These are phyloP conservation scores for Rubroboletus satanas DNA, from an alignment of 768 basidiomycete genomes.

Conservation along the genomic window DNA sequence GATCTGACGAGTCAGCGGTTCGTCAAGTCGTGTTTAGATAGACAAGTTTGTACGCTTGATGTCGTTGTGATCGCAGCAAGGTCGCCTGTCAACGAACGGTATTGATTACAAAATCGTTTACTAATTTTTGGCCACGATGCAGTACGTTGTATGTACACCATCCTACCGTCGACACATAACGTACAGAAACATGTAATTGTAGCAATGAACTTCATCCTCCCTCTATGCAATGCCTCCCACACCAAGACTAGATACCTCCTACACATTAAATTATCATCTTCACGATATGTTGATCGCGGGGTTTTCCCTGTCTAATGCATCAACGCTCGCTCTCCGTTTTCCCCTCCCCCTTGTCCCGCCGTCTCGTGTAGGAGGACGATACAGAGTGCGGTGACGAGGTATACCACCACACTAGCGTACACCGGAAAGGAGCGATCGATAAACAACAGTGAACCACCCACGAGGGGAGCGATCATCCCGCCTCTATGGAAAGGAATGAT, in stretches of 20 bases:
- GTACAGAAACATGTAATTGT: not conserved
- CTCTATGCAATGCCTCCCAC: not conserved
- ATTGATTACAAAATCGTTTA: too few relatives aligned
- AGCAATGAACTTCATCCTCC: not conserved
- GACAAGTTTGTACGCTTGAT: too few relatives aligned
- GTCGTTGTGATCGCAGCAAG: too few relatives aligned
- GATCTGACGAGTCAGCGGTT: too few relatives aligned
- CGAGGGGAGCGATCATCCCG: constrained; percentile 82
- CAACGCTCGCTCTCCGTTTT: constrained; percentile 12
- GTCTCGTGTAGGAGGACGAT: constrained; percentile 57
- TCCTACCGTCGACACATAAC: not conserved
- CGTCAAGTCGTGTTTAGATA: too few relatives aligned
- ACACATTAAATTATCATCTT: not conserved
- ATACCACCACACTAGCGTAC: constrained; percentile 66
- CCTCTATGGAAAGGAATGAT: constrained; percentile 45
- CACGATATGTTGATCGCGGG: not conserved
- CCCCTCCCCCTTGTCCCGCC: constrained; percentile 35
- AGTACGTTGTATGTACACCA: too few relatives aligned
- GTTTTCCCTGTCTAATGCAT: constrained; percentile 15
- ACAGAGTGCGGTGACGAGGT: constrained; percentile 58
- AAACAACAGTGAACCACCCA: constrained; percentile 70
- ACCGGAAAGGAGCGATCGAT: constrained; percentile 70
- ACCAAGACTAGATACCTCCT: not conserved
- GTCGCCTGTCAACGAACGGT: too few relatives aligned
- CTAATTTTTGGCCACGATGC: too few relatives aligned